phyloP scores from a whole-genome alignment of 176 grass and related monocot species.

The Carex pumila region DNA sequence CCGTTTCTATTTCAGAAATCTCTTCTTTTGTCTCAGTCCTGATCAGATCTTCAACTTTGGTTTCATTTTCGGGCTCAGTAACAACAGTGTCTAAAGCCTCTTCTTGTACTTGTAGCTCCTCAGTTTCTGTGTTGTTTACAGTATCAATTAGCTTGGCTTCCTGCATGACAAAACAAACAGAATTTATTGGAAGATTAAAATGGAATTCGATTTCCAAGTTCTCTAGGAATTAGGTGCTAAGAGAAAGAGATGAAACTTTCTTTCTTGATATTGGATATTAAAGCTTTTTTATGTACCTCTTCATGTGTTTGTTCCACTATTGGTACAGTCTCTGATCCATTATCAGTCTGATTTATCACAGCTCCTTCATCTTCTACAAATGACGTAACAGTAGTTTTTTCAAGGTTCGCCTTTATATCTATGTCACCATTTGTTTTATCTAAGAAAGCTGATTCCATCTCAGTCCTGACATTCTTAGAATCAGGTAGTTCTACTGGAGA shows the following conservation, averaged over 20 bases:
- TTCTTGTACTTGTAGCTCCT: neutral
- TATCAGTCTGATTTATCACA: conserved; percentile 3
- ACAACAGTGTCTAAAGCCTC: neutral
- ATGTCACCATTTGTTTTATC: neutral
- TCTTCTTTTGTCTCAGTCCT: neutral
- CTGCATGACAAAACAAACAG: neutral
- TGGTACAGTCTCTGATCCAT: neutral
- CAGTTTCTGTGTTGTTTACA: neutral
- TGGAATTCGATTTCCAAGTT: neutral
- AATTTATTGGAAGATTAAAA: neutral
- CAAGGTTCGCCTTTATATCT: conserved; percentile 4
- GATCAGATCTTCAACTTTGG: neutral
- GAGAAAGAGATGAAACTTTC: neutral
- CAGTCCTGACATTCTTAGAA: neutral
- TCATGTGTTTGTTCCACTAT: neutral
- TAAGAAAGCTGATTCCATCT: conserved; percentile 11
- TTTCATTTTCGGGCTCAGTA: neutral
- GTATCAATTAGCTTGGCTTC: neutral
- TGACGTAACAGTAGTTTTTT: neutral
- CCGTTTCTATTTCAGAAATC: neutral
- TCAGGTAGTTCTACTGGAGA: conserved; percentile 7
- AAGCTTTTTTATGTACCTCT: neutral
- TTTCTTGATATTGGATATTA: neutral
- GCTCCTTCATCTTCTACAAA: conserved; percentile 6
- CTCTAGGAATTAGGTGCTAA: neutral